A percentile compares a stretch with the other conserved stretches of the same genome.
Evolutionary conservation across 257 asterid genomes (phyloP).

Genomic region (Przewalskia tangutica): DNA sequence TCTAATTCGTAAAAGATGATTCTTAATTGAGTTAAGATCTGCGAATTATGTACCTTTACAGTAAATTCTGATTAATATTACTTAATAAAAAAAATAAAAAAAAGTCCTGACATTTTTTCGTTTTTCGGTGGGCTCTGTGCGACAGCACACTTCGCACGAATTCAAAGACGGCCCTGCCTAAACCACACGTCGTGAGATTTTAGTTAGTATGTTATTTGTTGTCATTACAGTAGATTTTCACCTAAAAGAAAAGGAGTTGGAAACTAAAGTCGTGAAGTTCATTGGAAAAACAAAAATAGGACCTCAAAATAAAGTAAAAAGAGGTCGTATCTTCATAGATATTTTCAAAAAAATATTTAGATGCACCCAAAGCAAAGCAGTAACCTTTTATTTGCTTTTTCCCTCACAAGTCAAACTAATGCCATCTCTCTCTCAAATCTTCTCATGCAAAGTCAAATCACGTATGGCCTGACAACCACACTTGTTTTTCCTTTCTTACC

Average conservation of each 20-base stretch:
- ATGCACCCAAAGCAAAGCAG: background rate
- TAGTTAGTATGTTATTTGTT: too few relatives aligned
- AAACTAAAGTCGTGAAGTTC: background rate
- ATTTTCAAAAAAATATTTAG: background rate
- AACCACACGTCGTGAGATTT: too few relatives aligned
- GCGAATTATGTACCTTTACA: too few relatives aligned
- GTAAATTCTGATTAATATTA: too few relatives aligned
- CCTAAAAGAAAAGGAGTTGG: background rate
- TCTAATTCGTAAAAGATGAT: too few relatives aligned
- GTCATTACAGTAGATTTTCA: too few relatives aligned
- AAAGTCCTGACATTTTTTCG: too few relatives aligned
- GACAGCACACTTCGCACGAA: too few relatives aligned
- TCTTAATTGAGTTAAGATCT: too few relatives aligned
- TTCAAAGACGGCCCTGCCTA: too few relatives aligned
- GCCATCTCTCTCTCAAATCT: slow-evolving; percentile 4
- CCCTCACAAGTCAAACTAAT: background rate
- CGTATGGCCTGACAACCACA: slow-evolving; percentile 7
- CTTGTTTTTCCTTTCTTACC: background rate
- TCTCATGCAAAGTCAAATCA: slow-evolving; percentile 6
- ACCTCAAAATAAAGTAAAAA: background rate
- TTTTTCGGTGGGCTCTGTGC: too few relatives aligned
- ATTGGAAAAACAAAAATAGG: background rate
- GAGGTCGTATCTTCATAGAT: background rate
- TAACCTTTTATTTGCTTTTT: background rate
- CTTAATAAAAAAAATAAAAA: too few relatives aligned